These are phyloP conservation scores for Acanthamoeba rhysodes DNA, from an alignment of 208 protist genomes.

Conservation along the genomic window DNA sequence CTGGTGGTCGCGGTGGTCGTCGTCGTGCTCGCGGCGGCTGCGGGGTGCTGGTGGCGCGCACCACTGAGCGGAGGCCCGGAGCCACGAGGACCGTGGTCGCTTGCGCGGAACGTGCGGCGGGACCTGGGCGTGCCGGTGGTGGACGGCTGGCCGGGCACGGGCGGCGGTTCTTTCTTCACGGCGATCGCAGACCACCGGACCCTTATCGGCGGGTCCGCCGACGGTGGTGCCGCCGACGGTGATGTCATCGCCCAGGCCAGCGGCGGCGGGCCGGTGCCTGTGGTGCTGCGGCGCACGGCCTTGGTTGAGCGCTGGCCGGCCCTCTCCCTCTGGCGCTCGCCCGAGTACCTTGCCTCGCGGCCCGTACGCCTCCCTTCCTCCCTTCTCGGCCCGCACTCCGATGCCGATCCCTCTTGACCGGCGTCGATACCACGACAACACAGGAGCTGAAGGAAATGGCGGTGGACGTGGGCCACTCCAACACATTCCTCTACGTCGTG, in stretches of 20 bases:
- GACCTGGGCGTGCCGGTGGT: neutral
- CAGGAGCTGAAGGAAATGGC: neutral
- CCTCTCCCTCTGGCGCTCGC: neutral
- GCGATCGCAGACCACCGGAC: neutral
- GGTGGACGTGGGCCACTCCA: neutral
- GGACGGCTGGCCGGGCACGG: neutral
- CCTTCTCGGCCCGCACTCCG: no score
- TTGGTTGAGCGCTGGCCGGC: neutral
- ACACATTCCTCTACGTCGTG: conserved; percentile 16
- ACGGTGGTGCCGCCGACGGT: neutral
- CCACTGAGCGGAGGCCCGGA: neutral
- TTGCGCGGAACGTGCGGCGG: neutral
- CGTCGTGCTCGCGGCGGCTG: neutral
- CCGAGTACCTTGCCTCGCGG: neutral
- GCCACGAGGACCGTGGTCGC: neutral
- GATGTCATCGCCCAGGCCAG: neutral
- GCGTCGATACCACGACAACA: no score
- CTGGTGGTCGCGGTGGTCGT: neutral
- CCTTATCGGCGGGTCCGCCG: neutral
- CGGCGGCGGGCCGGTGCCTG: neutral
- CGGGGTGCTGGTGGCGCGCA: no score
- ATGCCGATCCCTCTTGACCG: neutral
- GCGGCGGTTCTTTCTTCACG: neutral
- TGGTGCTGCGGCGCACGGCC: neutral
- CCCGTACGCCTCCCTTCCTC: neutral